Base-by-base conservation (phyloP, 345 rosid species). In the Populus ilicifolia region DNA sequence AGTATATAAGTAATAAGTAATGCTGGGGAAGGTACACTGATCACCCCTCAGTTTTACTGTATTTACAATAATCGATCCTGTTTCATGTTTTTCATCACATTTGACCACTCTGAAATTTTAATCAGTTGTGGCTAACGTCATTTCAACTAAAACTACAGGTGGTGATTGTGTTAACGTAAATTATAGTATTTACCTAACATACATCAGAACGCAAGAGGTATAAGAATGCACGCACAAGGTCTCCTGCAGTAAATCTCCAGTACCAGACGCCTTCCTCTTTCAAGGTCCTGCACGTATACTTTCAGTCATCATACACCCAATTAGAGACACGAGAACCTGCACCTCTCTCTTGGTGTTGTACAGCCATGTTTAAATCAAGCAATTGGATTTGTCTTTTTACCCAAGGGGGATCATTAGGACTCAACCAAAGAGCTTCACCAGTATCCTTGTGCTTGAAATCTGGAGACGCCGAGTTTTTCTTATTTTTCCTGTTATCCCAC, bases 391-490 rank as follows among this genome's bases (percentile, higher is more conserved):
- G 94, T 83, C 77, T 89, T 75, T 67, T 85, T 73, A 94, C 63
- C 96, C 98, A 90, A 2, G 83, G 90, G 29, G 98, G 96, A 83
- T 86, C 82, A 46, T 84, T 71, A 23, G 83, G 77, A 30, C 36
- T 17, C 64, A 90, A 62, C 98, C 98, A 92, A 27, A 90, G 93
- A 84, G 84, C 84, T 86, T 92, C 97, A 44, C 84, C 77, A 39
- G 96, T 94, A 76, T 80, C 80, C 85, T 87, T 90, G 80, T 94
- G 95, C 83, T 69, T 86, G 70, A 94, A 92, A 85, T 94, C 97
- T 16, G 98, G 97, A n/a, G 77, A 72, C 35, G 52, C 43, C 23
- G 90, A 81, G 66, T 81, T 71, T 61, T 1, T 82, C 92, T 94
- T 94, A 9, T n/a, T 17, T 41, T 69, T 81, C 80, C 98, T 89